phyloP scores from a whole-genome alignment of 202 grass and related monocot species.

The Hordeum pubiflorum region DNA sequence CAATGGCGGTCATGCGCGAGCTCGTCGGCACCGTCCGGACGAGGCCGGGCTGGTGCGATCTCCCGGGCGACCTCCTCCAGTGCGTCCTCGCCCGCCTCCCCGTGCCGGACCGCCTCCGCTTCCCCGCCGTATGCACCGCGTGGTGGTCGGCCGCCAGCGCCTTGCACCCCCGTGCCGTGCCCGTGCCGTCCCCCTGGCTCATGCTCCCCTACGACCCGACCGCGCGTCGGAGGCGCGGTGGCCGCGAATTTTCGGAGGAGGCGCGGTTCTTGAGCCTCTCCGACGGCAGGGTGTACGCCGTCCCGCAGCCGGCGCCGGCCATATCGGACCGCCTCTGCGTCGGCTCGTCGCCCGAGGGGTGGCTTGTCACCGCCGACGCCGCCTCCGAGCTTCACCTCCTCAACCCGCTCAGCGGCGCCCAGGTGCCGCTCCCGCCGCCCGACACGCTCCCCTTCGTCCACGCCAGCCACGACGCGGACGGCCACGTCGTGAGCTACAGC shows the following conservation, averaged over 20 bases:
- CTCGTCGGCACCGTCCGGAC: not conserved
- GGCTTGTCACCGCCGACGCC: conserved; percentile 31
- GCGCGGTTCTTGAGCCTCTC: conserved; percentile 35
- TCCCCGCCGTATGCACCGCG: conserved; percentile 29
- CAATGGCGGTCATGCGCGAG: conserved; percentile 13
- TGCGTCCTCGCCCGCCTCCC: conserved; percentile 33
- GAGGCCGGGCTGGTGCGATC: conserved; percentile 6
- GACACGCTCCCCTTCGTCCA: conserved; percentile 33
- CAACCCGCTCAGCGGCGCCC: conserved; percentile 30
- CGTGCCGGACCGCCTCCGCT: conserved; percentile 28
- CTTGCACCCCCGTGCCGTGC: not conserved
- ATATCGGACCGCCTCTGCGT: conserved; percentile 8
- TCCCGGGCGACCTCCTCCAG: conserved; percentile 31
- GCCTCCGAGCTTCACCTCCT: conserved; percentile 33
- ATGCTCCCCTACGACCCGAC: conserved; percentile 37
- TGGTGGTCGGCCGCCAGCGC: conserved; percentile 13
- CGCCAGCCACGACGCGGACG: not conserved
- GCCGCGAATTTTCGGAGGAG: not conserved
- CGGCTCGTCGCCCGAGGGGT: conserved; percentile 27
- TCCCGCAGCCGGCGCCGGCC: conserved; percentile 25
- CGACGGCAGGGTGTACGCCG: conserved; percentile 21
- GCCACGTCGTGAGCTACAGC: conserved; percentile 24
- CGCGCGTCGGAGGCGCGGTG: too few relatives aligned
- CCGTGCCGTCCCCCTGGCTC: conserved; percentile 31
- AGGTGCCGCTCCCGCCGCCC: conserved; percentile 22